phyloP scores from a whole-genome alignment of 768 basidiomycete species.

The Galerina marginata region DNA sequence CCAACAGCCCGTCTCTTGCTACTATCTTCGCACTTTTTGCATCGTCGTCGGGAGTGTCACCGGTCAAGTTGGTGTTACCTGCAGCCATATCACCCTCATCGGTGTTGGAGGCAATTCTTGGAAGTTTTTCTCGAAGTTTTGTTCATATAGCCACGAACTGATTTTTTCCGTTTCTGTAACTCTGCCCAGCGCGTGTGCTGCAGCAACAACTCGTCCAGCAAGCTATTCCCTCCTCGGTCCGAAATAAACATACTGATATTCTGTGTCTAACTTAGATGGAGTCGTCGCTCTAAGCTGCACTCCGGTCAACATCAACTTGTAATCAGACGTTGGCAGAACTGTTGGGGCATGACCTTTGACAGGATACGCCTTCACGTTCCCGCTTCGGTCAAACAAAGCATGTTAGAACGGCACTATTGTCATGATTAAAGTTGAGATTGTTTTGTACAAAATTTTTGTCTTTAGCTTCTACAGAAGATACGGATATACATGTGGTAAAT shows the following conservation, averaged over 20 bases:
- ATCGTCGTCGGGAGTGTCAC: conserved; percentile 13
- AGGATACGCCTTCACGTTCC: too few relatives aligned
- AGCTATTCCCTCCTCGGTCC: neutral
- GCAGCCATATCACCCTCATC: conserved; percentile 25
- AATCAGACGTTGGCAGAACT: too few relatives aligned
- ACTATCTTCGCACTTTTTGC: conserved; percentile 26
- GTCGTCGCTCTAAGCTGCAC: conserved; percentile 34
- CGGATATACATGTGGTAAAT: too few relatives aligned
- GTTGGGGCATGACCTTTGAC: too few relatives aligned
- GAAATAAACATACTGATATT: neutral
- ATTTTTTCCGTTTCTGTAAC: conserved; percentile 4
- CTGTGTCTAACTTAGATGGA: conserved; percentile 15
- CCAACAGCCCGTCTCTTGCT: neutral
- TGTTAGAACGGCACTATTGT: too few relatives aligned
- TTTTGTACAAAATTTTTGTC: too few relatives aligned
- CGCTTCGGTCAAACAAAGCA: too few relatives aligned
- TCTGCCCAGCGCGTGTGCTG: conserved; percentile 32
- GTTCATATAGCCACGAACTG: neutral
- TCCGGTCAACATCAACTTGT: conserved; percentile 31
- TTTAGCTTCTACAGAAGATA: too few relatives aligned
- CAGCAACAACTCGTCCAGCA: conserved; percentile 30
- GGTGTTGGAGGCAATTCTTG: conserved; percentile 19
- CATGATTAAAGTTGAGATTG: too few relatives aligned
- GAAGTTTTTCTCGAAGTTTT: neutral
- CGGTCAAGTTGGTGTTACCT: conserved; percentile 21